A percentile compares a stretch with the other conserved stretches of the same genome.
These are phyloP conservation scores for Aspergillus puulaauensis DNA, from an alignment of 2,329 filamentous ascomycete species.

Conservation along the genomic window DNA sequence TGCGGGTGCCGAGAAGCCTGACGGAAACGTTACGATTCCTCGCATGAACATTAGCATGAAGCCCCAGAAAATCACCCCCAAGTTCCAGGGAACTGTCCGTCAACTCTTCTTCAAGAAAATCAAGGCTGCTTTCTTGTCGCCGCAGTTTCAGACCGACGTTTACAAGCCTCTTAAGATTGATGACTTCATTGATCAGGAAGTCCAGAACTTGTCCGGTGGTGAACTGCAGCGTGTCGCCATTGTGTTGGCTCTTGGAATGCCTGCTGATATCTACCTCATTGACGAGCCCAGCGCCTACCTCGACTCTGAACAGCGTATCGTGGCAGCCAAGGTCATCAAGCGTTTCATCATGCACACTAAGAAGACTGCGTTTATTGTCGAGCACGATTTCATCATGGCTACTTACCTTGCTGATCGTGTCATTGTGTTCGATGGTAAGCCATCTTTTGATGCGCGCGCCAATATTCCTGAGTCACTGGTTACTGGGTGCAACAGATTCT, in stretches of 20 bases:
- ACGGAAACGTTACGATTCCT: constrained; percentile 73
- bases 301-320: constrained; percentile 98
- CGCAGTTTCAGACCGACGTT: constrained; percentile 98
- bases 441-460: constrained; percentile 82
- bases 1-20: constrained; percentile 89
- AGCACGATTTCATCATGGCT: constrained; percentile 99
- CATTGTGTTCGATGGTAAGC: constrained; percentile 96
- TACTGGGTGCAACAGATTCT: constrained; percentile 93
- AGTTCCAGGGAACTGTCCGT: constrained; percentile 94
- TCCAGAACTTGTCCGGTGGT: constrained; percentile 98
- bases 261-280: constrained; percentile 97
- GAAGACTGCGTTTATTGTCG: constrained; percentile 98
- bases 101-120: constrained; percentile 99
- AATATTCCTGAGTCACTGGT: constrained; percentile 89
- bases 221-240: constrained; percentile 99
- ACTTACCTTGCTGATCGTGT: constrained; percentile 84
- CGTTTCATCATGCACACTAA: constrained; percentile 99
- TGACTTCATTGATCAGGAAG: constrained; percentile 99
- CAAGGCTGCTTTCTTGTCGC: constrained; percentile 91
- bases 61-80: constrained; percentile 98
- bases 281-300: constrained; percentile 97
- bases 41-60: constrained; percentile 99
- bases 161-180: constrained; percentile 99
- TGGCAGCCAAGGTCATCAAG: constrained; percentile 96
- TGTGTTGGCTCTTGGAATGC: constrained; percentile 90